A percentile compares a stretch with the other conserved stretches of the same genome.
Evolutionary conservation across 805 yeast species (phyloP).

Genomic region (Saturnispora silvae): DNA sequence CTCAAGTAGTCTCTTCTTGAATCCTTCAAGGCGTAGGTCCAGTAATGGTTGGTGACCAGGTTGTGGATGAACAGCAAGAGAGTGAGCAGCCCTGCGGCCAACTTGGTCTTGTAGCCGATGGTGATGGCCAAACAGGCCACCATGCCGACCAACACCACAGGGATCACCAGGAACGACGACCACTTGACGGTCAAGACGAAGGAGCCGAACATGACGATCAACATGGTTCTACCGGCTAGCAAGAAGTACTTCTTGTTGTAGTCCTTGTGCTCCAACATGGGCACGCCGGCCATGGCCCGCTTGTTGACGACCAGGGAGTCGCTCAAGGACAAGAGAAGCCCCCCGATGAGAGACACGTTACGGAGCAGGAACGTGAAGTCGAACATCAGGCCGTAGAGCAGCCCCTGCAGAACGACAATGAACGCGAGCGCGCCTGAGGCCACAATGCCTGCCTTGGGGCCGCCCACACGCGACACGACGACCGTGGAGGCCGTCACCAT

Average conservation of each 20-base stretch:
- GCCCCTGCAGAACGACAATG: slow-evolving; percentile 73
- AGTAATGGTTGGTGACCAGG: slow-evolving; percentile 73
- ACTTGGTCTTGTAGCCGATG: slow-evolving; percentile 86
- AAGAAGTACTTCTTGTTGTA: slow-evolving; percentile 63
- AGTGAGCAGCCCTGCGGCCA: slow-evolving; percentile 66
- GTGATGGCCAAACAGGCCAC: slow-evolving; percentile 66
- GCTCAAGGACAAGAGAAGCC: slow-evolving; percentile 74
- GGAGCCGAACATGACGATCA: slow-evolving; percentile 75
- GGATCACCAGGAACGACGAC: slow-evolving; percentile 52
- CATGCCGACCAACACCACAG: slow-evolving; percentile 62
- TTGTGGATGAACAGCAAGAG: slow-evolving; percentile 67
- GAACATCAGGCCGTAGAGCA: slow-evolving; percentile 77
- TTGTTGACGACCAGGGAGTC: slow-evolving; percentile 76
- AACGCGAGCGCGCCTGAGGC: slow-evolving; percentile 61
- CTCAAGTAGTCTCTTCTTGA: slow-evolving; percentile 79
- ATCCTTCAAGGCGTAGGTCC: slow-evolving; percentile 64
- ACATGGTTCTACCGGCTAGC: slow-evolving; percentile 78
- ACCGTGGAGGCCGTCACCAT: slow-evolving; percentile 69
- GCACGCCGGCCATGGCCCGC: slow-evolving; percentile 67
- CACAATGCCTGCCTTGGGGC: slow-evolving; percentile 52
- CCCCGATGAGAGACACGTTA: slow-evolving; percentile 86
- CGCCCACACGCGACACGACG: slow-evolving; percentile 59
- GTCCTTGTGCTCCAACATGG: slow-evolving; percentile 62
- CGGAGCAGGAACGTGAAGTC: slow-evolving; percentile 77
- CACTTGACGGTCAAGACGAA: slow-evolving; percentile 70